These are phyloP conservation scores for Diplogelasinospora grovesii DNA, from an alignment of 495 filamentous ascomycete species.

Conservation along the genomic window DNA sequence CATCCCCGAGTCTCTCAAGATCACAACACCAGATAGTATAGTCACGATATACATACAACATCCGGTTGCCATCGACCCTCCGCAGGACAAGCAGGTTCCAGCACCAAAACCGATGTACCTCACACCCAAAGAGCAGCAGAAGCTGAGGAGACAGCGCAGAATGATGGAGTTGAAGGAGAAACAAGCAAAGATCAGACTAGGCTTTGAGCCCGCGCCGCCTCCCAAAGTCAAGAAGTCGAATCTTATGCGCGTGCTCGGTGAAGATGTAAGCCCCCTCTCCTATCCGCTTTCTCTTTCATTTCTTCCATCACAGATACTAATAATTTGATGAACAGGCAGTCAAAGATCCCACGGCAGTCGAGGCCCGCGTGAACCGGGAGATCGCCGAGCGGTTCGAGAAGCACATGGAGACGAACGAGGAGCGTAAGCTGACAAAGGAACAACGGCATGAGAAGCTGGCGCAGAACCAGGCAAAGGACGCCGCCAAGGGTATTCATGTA, in stretches of 20 bases:
- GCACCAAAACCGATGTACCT: conserved; percentile 86
- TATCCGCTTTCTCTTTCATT: too few species aligned
- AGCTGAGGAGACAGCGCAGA: conserved; percentile 81
- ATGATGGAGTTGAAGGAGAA: conserved; percentile 91
- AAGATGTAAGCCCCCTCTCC: too few species aligned
- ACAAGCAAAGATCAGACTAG: conserved; percentile 89
- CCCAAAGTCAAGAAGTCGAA: conserved; percentile 95
- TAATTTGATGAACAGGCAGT: too few species aligned
- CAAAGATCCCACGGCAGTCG: conserved; percentile 94
- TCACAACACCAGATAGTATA: conserved; percentile 72
- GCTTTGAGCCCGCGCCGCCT: conserved; percentile 79
- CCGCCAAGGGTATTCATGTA: conserved; percentile 72
- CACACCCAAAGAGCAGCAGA: conserved; percentile 83
- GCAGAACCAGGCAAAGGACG: conserved; percentile 78
- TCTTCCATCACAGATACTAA: too few species aligned
- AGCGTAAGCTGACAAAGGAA: conserved; percentile 86
- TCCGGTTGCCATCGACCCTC: conserved; percentile 83
- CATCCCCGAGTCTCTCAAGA: conserved; percentile 61
- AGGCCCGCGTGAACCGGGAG: conserved; percentile 84
- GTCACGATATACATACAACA: conserved; percentile 89
- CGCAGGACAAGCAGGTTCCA: conserved; percentile 76
- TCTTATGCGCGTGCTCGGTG: conserved; percentile 94
- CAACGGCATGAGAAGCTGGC: conserved; percentile 79
- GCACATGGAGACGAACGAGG: conserved; percentile 75
- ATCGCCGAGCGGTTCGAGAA: conserved; percentile 75